A percentile compares a stretch with the other conserved stretches of the same genome.
Evolutionary conservation across 2,329 filamentous ascomycete species (phyloP).

Genomic region (Alternaria consortialis): DNA sequence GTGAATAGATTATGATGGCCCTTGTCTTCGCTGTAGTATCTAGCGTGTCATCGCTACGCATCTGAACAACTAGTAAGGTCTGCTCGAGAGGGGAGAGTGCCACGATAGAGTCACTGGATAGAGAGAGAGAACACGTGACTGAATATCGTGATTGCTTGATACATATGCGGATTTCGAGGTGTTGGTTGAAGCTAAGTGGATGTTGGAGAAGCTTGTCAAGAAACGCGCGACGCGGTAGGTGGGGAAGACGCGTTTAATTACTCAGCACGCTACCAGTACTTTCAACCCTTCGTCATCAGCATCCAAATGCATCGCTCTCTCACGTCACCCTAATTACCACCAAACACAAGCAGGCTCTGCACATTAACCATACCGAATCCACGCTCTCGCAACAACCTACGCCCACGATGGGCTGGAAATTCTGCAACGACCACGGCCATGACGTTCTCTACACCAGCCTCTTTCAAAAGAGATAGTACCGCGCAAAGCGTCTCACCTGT

Average conservation of each 20-base stretch:
- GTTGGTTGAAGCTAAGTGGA: neutral
- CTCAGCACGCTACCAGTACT: neutral
- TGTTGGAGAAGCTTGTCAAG: neutral
- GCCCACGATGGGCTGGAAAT: constrained; percentile 64
- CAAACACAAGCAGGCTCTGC: constrained; percentile 64
- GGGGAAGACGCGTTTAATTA: no score
- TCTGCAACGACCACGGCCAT: constrained; percentile 65
- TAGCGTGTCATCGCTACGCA: neutral
- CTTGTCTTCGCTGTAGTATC: neutral
- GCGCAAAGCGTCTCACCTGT: constrained; percentile 65
- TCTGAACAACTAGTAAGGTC: neutral
- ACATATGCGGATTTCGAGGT: neutral
- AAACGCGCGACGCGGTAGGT: neutral
- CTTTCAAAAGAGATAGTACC: constrained; percentile 58
- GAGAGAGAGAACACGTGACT: neutral
- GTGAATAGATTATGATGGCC: neutral
- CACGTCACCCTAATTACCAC: constrained; percentile 36
- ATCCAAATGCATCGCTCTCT: neutral
- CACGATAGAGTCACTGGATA: neutral
- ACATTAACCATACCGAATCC: constrained; percentile 63
- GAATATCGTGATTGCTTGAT: neutral
- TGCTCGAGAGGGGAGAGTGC: neutral
- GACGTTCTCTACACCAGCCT: constrained; percentile 56
- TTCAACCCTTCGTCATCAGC: neutral
- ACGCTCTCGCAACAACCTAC: constrained; percentile 55